phyloP scores from a whole-genome alignment of 179 eudicot genomes.

The Sideroxylon spinosum region DNA sequence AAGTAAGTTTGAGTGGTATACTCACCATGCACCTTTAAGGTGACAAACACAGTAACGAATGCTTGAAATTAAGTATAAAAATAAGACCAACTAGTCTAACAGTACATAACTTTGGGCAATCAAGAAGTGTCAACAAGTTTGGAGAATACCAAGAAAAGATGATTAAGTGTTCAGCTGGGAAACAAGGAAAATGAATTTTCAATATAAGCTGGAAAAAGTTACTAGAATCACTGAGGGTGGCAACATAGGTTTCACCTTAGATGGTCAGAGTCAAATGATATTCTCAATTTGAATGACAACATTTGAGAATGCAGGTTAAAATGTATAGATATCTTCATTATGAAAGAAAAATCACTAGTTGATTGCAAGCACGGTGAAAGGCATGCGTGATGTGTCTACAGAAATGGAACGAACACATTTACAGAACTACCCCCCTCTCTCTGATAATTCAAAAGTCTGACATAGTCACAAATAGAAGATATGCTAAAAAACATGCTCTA shows the following conservation, averaged over 20 bases:
- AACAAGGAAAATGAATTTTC: neutral
- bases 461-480: neutral
- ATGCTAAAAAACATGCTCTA: neutral
- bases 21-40: neutral
- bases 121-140: neutral
- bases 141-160: slow-evolving; percentile 6
- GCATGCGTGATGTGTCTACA: neutral
- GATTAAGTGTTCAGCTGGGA: neutral
- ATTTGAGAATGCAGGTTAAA: neutral
- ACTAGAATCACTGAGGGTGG: neutral
- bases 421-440: neutral
- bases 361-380: neutral
- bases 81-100: neutral
- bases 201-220: neutral
- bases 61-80: neutral
- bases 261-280: neutral
- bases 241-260: neutral
- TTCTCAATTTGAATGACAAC: neutral
- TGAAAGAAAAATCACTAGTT: neutral
- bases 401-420: neutral
- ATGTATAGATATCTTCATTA: neutral
- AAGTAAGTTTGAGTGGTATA: neutral
- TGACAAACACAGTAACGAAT: neutral
- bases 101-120: neutral
- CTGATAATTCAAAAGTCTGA: neutral